phyloP scores from a whole-genome alignment of 106 monocot genomes.

The Apostasia shenzhenica region DNA sequence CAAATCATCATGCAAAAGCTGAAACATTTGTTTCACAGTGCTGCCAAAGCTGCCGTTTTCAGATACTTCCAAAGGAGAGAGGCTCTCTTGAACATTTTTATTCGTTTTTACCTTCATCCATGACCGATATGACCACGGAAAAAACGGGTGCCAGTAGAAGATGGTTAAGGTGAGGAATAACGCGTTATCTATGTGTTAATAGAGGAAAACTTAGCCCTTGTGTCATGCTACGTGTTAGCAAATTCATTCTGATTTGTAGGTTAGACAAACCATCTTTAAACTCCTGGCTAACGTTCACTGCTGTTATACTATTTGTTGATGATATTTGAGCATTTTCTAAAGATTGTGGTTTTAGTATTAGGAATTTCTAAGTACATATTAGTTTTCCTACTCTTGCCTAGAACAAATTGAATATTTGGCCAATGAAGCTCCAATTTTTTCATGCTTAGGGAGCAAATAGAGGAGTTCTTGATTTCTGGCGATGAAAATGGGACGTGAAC shows the following conservation, averaged over 20 bases:
- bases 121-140: constrained; percentile 33
- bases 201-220: no score
- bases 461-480: constrained; percentile 44
- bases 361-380: background rate
- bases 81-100: constrained; percentile 40
- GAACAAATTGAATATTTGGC: background rate
- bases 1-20: constrained; percentile 11
- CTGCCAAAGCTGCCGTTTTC: constrained; percentile 78
- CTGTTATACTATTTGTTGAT: background rate
- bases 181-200: no score
- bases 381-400: background rate
- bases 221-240: background rate
- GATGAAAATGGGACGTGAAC: constrained; percentile 25
- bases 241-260: background rate
- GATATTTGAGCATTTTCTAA: background rate
- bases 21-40: constrained; percentile 51
- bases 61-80: constrained; percentile 62
- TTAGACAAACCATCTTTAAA: background rate
- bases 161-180: constrained; percentile 50
- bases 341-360: background rate
- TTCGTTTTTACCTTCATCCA: constrained; percentile 48
- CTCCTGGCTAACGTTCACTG: background rate
- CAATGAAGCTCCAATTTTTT: background rate
- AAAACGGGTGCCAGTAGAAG: constrained; percentile 5
- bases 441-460: constrained; percentile 44